phyloP scores from a whole-genome alignment of 2,329 filamentous ascomycete genomes.

The Waltergamsia citrina region DNA sequence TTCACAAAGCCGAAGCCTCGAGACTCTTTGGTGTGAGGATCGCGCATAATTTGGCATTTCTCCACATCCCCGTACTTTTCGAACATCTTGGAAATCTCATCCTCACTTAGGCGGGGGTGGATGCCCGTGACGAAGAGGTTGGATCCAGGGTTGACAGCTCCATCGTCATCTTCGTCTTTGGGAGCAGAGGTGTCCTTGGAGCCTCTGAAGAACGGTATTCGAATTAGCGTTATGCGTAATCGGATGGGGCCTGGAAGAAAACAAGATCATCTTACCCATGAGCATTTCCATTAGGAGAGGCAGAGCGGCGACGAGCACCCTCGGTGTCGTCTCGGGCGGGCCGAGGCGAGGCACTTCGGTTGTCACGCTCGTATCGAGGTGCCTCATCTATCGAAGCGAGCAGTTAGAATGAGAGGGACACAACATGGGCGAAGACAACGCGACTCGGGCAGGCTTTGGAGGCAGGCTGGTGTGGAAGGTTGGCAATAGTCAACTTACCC shows the following conservation, averaged over 20 bases:
- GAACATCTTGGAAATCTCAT: constrained; percentile 88
- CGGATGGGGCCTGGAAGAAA: neutral
- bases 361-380: constrained; percentile 57
- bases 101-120: constrained; percentile 81
- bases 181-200: constrained; percentile 43
- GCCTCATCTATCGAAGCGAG: constrained; percentile 40
- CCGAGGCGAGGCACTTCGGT: constrained; percentile 57
- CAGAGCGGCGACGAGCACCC: constrained; percentile 50
- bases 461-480: no score
- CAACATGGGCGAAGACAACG: constrained; percentile 8
- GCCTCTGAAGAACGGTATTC: constrained; percentile 10
- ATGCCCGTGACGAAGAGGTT: constrained; percentile 99
- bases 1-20: constrained; percentile 99
- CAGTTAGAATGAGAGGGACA: constrained; percentile 1
- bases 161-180: constrained; percentile 57
- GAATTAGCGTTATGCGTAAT: constrained; percentile 1
- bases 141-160: constrained; percentile 83
- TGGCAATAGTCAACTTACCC: constrained; percentile 37
- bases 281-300: constrained; percentile 46
- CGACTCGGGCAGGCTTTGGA: no score
- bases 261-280: constrained; percentile 16
- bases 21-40: constrained; percentile 96
- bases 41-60: constrained; percentile 99
- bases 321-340: constrained; percentile 51
- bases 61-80: constrained; percentile 98